Evolutionary conservation across 495 filamentous ascomycete species (phyloP), one percentile per base, ranked within the genome.

Genomic region (Annulohypoxylon moriforme): DNA sequence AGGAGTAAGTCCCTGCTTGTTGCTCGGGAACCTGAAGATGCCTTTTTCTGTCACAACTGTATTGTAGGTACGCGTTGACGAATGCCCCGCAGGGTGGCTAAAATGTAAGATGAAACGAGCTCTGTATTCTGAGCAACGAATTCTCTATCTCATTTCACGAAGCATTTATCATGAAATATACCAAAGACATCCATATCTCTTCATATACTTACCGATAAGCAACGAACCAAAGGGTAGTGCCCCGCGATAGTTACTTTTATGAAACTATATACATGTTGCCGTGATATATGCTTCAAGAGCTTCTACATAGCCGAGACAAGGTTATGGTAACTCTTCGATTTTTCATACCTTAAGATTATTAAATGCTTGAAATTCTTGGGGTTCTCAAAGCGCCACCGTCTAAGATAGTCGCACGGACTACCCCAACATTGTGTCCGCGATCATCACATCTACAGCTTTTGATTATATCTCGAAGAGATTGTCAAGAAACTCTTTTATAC

Each of bases 1-100:
- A 74, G 74, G 73, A 72, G 71, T 78, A 78, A 78, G 70, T 73
- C 50, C 25, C 57, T 71, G 27, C 25, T 56, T 36, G 38, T 14
- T 25, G 57, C 31, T 52, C 52, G 40, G 50, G 44, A 59, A 20
- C 0, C 31, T 20, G 27, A 34, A 24, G 7, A 44, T 29, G 4
- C n/a, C n/a, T n/a, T 47, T 46, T 69, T 56, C 11, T 40, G 60
- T 64, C 63, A 60, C 42, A 31, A 47, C 60, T 56, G 47, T 31
- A 44, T 64, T 29, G 53, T 60, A 60, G 44, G 65, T 69, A 64
- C 56, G 57, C 61, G 69, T 76, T 73, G 65, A 76, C 71, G 65
- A 65, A 67, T 74, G 58, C 67, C 68, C 68, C 64, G 33, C 59
- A 72, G 71, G 62, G 71, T 74, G 66, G 74, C 71, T 47, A 74